Percentiles rank a stretch among this genome's conserved stretches.
Conservation (phyloP, 2,329 filamentous ascomycete species). For the Nannizzia gypsea region DNA sequence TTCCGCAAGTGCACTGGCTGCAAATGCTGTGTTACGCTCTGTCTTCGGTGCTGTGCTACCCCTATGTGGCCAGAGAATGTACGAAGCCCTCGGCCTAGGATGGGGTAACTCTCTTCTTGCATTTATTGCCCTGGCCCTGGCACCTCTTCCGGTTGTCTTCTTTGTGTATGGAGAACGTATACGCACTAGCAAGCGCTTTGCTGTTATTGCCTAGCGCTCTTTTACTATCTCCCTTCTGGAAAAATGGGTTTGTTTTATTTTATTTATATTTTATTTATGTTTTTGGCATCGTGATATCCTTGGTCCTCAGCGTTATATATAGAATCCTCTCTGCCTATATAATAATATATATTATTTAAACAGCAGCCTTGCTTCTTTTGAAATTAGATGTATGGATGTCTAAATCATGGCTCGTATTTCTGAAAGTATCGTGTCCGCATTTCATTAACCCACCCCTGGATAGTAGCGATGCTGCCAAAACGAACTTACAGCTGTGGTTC, state of each 20-base stretch:
- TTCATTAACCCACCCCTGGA: too few relatives aligned
- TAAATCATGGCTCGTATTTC: too few relatives aligned
- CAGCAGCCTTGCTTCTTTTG: background rate
- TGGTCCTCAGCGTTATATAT: background rate
- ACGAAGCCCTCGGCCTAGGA: conserved; percentile 35
- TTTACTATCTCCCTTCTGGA: background rate
- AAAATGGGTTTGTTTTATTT: background rate
- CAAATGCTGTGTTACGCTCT: conserved; percentile 44
- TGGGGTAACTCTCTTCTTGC: conserved; percentile 46
- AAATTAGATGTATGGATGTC: too few relatives aligned
- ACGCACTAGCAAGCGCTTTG: conserved; percentile 18
- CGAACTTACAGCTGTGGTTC: too few relatives aligned
- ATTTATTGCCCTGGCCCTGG: conserved; percentile 43
- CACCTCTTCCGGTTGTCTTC: conserved; percentile 28
- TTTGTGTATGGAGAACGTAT: conserved; percentile 28
- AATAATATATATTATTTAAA: background rate
- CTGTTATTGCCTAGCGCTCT: background rate
- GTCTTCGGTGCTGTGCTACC: conserved; percentile 49
- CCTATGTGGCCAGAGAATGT: conserved; percentile 46
- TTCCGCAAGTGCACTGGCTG: conserved; percentile 42
- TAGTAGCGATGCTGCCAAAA: too few relatives aligned
- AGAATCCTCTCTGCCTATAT: background rate
- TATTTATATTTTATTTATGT: background rate
- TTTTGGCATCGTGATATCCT: background rate
- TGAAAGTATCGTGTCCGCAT: too few relatives aligned